phyloP scores from a whole-genome alignment of 306 rosid genomes.

The Citrullus amarus region DNA sequence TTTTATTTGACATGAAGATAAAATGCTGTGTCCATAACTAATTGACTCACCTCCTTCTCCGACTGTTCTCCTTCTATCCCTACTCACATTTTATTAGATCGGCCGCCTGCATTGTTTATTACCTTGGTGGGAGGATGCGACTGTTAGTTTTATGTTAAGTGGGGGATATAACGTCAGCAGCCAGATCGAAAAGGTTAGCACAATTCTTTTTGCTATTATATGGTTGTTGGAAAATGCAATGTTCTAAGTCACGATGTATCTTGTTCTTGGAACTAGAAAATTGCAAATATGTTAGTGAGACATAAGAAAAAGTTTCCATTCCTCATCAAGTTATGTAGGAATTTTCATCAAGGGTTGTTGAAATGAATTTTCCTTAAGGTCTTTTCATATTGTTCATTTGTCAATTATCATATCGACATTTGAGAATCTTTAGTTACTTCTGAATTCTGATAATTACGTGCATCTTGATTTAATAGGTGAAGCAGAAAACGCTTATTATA shows the following conservation, averaged over 20 bases:
- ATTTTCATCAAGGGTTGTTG: not conserved
- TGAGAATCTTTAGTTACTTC: not conserved
- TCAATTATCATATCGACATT: not conserved
- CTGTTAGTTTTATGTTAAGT: conserved; percentile 70
- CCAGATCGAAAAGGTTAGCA: conserved; percentile 48
- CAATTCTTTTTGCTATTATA: not conserved
- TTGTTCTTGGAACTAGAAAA: not conserved
- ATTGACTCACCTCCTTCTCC: not conserved
- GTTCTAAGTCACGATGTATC: not conserved
- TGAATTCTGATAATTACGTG: not conserved
- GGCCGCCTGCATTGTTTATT: conserved; percentile 77
- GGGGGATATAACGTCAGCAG: conserved; percentile 64
- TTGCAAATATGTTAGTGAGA: not conserved
- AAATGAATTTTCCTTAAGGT: not conserved
- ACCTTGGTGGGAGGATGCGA: conserved; percentile 90
- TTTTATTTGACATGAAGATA: not conserved
- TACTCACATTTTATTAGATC: conserved; percentile 25
- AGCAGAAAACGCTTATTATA: conserved; percentile 74
- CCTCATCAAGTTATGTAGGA: not conserved
- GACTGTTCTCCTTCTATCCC: not conserved
- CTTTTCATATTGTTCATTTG: not conserved
- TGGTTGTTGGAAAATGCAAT: not conserved
- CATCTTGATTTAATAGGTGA: conserved; percentile 44
- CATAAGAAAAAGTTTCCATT: not conserved
- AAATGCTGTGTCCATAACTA: not conserved